Conservation (phyloP, 2,329 filamentous ascomycete genomes). For the Colletotrichum coccodes region DNA sequence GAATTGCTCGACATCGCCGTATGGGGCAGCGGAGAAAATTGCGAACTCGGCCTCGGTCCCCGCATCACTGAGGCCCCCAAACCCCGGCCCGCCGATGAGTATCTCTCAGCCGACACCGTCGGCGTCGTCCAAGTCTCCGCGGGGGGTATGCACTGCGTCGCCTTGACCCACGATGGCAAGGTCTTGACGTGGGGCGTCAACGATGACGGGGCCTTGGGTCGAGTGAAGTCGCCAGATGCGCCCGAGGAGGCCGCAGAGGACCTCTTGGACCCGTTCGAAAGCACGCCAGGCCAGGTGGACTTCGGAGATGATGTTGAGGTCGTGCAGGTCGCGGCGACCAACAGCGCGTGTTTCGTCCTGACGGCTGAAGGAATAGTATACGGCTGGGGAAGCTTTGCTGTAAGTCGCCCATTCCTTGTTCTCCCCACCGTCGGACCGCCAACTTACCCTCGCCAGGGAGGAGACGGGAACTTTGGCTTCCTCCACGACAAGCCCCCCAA, state of each 20-base stretch:
- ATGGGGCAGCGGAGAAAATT: conserved; percentile 29
- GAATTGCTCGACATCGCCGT: conserved; percentile 22
- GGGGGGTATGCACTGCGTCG: conserved; percentile 72
- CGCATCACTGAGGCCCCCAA: conserved; percentile 1
- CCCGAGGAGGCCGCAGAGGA: conserved; percentile 57
- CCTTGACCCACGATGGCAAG: conserved; percentile 70
- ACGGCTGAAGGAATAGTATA: conserved; percentile 71
- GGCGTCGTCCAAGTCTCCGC: conserved; percentile 71
- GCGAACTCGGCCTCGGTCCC: conserved; percentile 25
- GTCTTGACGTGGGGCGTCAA: conserved; percentile 76
- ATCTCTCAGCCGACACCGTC: conserved; percentile 60
- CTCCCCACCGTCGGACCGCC: neutral
- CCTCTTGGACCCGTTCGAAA: conserved; percentile 49
- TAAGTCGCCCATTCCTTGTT: conserved; percentile 21
- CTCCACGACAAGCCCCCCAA: conserved; percentile 44
- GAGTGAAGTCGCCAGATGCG: conserved; percentile 51
- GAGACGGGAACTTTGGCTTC: conserved; percentile 63
- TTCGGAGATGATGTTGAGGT: conserved; percentile 62
- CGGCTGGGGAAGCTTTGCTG: conserved; percentile 75
- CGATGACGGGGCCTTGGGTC: conserved; percentile 71
- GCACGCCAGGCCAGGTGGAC: conserved; percentile 64
- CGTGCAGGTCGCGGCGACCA: conserved; percentile 68
- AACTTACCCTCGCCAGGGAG: conserved; percentile 36
- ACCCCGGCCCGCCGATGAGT: conserved; percentile 59
- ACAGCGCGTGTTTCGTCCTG: conserved; percentile 70